phyloP scores from a whole-genome alignment of 2,329 filamentous ascomycete species.

The Sporothrix pseudoabietina region DNA sequence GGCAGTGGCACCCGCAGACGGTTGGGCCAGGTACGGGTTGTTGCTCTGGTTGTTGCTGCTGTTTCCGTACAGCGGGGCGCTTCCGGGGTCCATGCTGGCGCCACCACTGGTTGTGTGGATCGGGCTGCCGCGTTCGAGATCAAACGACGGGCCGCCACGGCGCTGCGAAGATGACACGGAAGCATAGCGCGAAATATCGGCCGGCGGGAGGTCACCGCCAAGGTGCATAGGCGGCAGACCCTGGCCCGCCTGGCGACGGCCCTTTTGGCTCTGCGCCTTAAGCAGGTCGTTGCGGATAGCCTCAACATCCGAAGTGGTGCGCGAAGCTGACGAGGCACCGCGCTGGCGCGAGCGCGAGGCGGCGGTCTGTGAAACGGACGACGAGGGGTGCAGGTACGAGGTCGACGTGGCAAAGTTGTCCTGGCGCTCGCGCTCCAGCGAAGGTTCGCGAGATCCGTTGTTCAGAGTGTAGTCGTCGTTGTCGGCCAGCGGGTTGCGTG shows the following conservation, averaged over 20 bases:
- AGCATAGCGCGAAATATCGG: constrained; percentile 37
- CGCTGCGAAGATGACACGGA: constrained; percentile 40
- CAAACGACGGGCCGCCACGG: constrained; percentile 41
- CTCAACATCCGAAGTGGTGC: constrained; percentile 32
- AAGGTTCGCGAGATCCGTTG: constrained; percentile 38
- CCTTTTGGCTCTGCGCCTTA: constrained; percentile 51
- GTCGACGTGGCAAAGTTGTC: constrained; percentile 23
- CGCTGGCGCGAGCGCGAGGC: constrained; percentile 25
- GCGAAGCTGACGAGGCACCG: constrained; percentile 24
- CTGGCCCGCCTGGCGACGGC: constrained; percentile 54
- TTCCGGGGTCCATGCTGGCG: background rate
- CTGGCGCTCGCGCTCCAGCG: constrained; percentile 41
- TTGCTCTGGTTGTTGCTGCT: constrained; percentile 20
- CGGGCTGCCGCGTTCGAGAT: constrained; percentile 45
- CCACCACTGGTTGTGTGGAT: background rate
- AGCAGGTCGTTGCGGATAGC: constrained; percentile 31
- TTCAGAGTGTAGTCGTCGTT: constrained; percentile 45
- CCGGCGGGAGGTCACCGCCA: constrained; percentile 38
- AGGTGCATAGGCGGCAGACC: constrained; percentile 44
- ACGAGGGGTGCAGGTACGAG: constrained; percentile 40
- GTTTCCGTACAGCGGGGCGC: constrained; percentile 4
- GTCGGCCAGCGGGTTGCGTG: constrained; percentile 41
- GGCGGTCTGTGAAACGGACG: constrained; percentile 10
- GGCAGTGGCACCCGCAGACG: constrained; percentile 14
- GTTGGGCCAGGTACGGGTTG: constrained; percentile 29